These are phyloP conservation scores for Vitis hybrid DNA, from an alignment of 177 flowering plant genomes.

Conservation along the genomic window DNA sequence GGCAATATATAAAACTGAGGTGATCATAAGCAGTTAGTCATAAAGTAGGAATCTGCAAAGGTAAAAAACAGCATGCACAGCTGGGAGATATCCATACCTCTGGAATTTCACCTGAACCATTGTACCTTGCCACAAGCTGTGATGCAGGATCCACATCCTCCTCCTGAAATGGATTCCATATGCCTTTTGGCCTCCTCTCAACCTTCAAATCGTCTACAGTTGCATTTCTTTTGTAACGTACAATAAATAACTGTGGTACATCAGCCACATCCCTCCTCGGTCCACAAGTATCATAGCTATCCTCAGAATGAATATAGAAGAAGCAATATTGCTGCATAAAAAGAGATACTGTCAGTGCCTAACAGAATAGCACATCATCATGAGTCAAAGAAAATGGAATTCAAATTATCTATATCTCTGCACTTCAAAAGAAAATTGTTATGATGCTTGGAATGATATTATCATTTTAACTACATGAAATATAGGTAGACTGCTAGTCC, in stretches of 20 bases:
- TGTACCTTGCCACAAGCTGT: constrained; percentile 85
- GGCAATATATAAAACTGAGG: background rate
- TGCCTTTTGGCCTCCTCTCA: constrained; percentile 38
- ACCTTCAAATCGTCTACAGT: constrained; percentile 36
- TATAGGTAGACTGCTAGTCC: too few species aligned
- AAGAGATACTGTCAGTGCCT: constrained; percentile 16
- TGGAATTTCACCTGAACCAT: constrained; percentile 62
- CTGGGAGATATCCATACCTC: constrained; percentile 42
- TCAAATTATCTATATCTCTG: background rate
- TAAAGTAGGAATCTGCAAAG: background rate
- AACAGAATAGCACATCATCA: constrained; percentile 4
- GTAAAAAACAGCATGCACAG: background rate
- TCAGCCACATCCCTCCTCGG: constrained; percentile 64
- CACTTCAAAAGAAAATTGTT: background rate
- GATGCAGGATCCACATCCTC: constrained; percentile 66
- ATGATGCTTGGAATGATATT: background rate
- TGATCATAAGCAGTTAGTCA: background rate
- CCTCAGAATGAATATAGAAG: constrained; percentile 67
- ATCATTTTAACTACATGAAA: background rate
- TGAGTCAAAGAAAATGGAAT: background rate
- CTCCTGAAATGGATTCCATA: constrained; percentile 40
- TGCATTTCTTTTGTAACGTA: constrained; percentile 76
- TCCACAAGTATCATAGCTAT: constrained; percentile 82
- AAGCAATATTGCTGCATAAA: constrained; percentile 67
- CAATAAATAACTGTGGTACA: constrained; percentile 63